Evolutionary conservation across 2,329 filamentous ascomycete species (phyloP).

Genomic region (Colletotrichum godetiae): DNA sequence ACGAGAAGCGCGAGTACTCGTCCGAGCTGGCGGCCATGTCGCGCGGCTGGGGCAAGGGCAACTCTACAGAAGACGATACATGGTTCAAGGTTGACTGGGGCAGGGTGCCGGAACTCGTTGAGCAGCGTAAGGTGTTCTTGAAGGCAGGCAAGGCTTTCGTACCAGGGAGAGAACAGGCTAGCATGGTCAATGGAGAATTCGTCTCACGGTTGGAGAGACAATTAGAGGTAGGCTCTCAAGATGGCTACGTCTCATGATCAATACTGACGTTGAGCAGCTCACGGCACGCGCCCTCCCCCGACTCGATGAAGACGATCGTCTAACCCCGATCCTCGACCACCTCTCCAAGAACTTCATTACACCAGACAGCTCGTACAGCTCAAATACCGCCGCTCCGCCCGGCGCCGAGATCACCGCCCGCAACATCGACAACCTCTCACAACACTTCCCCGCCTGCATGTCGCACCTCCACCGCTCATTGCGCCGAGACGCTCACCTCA

Average conservation of each 20-base stretch:
- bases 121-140: constrained; percentile 80
- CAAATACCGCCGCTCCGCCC: constrained; percentile 71
- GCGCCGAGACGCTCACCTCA: constrained; percentile 88
- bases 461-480: constrained; percentile 87
- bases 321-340: constrained; percentile 76
- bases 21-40: constrained; percentile 68
- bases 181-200: constrained; percentile 91
- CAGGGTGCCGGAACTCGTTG: constrained; percentile 89
- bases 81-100: constrained; percentile 99
- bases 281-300: constrained; percentile 92
- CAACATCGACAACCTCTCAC: constrained; percentile 82
- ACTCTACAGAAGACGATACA: constrained; percentile 76
- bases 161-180: constrained; percentile 85
- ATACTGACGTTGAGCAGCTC: constrained; percentile 60
- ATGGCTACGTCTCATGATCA: neutral
- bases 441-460: constrained; percentile 95
- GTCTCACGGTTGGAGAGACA: constrained; percentile 81
- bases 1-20: constrained; percentile 76
- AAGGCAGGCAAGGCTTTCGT: constrained; percentile 90
- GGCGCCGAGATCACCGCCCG: constrained; percentile 81
- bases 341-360: constrained; percentile 97
- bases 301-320: constrained; percentile 94
- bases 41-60: constrained; percentile 51
- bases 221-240: constrained; percentile 63
- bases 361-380: constrained; percentile 82